Percentiles rank a stretch among this genome's conserved stretches.
phyloP scores from a whole-genome alignment of 495 filamentous ascomycete genomes.

The Podospora bellae-mahoneyi region DNA sequence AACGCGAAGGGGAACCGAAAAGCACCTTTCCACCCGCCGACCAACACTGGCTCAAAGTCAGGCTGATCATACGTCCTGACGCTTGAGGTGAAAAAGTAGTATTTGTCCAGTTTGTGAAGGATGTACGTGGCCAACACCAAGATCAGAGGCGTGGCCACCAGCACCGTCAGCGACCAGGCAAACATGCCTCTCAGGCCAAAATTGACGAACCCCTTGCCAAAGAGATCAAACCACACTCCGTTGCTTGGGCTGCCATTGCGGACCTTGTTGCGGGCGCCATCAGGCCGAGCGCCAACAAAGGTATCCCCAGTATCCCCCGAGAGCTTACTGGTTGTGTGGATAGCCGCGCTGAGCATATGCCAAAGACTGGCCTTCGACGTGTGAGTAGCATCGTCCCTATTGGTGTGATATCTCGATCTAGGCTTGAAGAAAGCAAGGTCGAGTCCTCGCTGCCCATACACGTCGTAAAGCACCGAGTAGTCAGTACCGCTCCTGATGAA shows the following conservation, averaged over 20 bases:
- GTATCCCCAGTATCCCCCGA: slow-evolving; percentile 63
- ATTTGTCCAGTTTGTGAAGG: slow-evolving; percentile 67
- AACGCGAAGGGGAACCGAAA: slow-evolving; percentile 81
- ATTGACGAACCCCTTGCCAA: slow-evolving; percentile 75
- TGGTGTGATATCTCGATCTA: slow-evolving; percentile 84
- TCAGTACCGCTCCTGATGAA: slow-evolving; percentile 83
- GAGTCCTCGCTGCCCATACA: slow-evolving; percentile 78
- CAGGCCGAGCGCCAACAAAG: slow-evolving; percentile 60
- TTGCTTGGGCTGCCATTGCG: slow-evolving; percentile 63
- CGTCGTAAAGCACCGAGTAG: slow-evolving; percentile 78
- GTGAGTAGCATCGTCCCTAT: slow-evolving; percentile 80
- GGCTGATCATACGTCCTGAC: slow-evolving; percentile 57
- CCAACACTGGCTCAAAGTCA: slow-evolving; percentile 56
- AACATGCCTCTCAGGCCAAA: slow-evolving; percentile 79
- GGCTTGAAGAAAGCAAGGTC: slow-evolving; percentile 90
- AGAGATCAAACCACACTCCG: slow-evolving; percentile 93
- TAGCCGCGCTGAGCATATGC: slow-evolving; percentile 87
- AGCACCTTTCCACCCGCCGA: slow-evolving; percentile 76
- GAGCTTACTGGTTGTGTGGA: slow-evolving; percentile 67
- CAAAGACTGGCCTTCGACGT: slow-evolving; percentile 72
- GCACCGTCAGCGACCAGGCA: slow-evolving; percentile 76
- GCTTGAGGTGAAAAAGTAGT: slow-evolving; percentile 67
- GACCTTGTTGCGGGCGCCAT: slow-evolving; percentile 55
- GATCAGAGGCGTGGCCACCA: slow-evolving; percentile 71
- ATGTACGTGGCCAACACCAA: slow-evolving; percentile 68